phyloP scores from a whole-genome alignment of 108 stramenopile genomes.

The Pseudonitzschia delicatissima region DNA sequence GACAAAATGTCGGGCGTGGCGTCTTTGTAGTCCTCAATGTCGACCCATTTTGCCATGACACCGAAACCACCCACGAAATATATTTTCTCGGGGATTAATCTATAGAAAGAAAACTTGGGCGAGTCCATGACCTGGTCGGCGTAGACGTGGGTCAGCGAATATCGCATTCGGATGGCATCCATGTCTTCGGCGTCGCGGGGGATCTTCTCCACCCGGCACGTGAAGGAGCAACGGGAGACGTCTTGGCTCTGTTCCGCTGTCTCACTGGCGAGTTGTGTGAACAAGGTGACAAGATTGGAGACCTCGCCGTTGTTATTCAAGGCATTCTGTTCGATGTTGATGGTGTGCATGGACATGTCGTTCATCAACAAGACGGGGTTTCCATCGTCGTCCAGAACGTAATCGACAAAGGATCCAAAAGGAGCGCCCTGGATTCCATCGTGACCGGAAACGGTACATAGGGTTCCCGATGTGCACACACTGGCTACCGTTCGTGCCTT shows the following conservation, averaged over 20 bases:
- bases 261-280: constrained; percentile 58
- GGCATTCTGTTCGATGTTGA: constrained; percentile 72
- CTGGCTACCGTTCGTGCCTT: constrained; percentile 83
- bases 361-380: constrained; percentile 94
- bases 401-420: constrained; percentile 96
- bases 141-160: constrained; percentile 90
- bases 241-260: constrained; percentile 54
- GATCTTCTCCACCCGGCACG: constrained; percentile 79
- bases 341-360: constrained; percentile 93
- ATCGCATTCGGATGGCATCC: constrained; percentile 85
- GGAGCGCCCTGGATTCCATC: constrained; percentile 87
- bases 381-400: constrained; percentile 91
- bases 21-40: constrained; percentile 75
- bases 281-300: constrained; percentile 66
- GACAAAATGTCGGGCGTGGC: constrained; percentile 92
- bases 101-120: constrained; percentile 92
- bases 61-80: constrained; percentile 98
- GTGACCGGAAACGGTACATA: constrained; percentile 77
- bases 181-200: constrained; percentile 67
- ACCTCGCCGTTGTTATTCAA: constrained; percentile 12
- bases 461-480: constrained; percentile 82
- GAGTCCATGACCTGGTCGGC: constrained; percentile 94
- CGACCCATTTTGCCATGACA: constrained; percentile 92
- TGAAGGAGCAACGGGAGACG: constrained; percentile 92
- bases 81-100: constrained; percentile 80